Evolutionary conservation across 192 early-diverging fungal species (phyloP).

Genomic region (Gonapodya prolifera): DNA sequence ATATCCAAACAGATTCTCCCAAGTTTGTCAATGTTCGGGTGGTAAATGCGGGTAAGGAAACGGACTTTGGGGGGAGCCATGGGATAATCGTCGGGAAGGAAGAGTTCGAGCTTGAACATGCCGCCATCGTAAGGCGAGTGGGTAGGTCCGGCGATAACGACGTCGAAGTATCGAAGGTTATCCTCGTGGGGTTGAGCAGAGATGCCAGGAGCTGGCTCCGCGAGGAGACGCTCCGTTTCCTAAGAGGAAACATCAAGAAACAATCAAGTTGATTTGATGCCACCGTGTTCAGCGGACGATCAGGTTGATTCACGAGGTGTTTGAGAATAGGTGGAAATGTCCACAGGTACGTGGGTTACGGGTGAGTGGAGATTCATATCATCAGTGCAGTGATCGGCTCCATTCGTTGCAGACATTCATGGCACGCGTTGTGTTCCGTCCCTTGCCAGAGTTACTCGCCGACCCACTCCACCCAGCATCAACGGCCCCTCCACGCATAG

Average conservation of each 20-base stretch:
- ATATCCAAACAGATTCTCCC: slow-evolving; percentile 97
- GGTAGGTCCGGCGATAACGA: slow-evolving; percentile 76
- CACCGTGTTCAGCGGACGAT: too few species aligned
- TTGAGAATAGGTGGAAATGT: too few species aligned
- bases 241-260: slow-evolving; percentile 21
- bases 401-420: too few species aligned
- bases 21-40: slow-evolving; percentile 97
- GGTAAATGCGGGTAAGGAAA: slow-evolving; percentile 96
- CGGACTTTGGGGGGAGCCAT: slow-evolving; percentile 98
- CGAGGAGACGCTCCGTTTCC: slow-evolving; percentile 90
- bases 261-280: too few species aligned
- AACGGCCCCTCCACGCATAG: too few species aligned
- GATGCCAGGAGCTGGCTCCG: slow-evolving; percentile 92
- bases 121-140: slow-evolving; percentile 98
- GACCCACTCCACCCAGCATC: background rate
- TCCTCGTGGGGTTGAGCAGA: slow-evolving; percentile 76
- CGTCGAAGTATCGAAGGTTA: slow-evolving; percentile 96
- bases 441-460: too few species aligned
- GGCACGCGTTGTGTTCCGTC: too few species aligned
- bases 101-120: slow-evolving; percentile 86
- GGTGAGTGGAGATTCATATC: too few species aligned
- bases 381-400: too few species aligned
- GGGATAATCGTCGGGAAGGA: slow-evolving; percentile 93
- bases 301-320: background rate
- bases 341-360: too few species aligned